Percentiles rank a stretch among this genome's conserved stretches.
Evolutionary conservation across 1,284 basidiomycete genomes (phyloP).

Genomic region (Macrocystidia cucumis): DNA sequence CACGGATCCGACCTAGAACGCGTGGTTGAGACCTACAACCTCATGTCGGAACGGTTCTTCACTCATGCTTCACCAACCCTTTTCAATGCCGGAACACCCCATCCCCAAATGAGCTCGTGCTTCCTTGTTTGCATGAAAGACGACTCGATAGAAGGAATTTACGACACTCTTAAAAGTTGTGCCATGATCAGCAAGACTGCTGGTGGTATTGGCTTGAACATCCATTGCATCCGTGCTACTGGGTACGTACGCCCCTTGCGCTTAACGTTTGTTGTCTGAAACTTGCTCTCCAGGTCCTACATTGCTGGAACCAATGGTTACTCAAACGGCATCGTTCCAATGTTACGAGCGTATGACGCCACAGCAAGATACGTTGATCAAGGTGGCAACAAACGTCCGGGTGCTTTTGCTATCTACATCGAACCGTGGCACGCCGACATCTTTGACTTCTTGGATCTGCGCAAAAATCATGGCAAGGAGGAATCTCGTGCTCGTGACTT

Average conservation of each 20-base stretch:
- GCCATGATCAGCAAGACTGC: slow-evolving; percentile 99
- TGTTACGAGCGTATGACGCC: slow-evolving; percentile 98
- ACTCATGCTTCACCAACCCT: slow-evolving; percentile 98
- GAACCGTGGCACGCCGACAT: slow-evolving; percentile 98
- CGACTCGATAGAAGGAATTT: slow-evolving; percentile 98
- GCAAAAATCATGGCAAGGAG: slow-evolving; percentile 99
- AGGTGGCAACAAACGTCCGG: slow-evolving; percentile 98
- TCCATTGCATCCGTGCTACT: slow-evolving; percentile 96
- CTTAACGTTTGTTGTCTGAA: slow-evolving; percentile 11
- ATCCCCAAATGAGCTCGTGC: slow-evolving; percentile 94
- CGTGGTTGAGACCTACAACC: slow-evolving; percentile 87
- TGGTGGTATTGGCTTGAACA: slow-evolving; percentile 94
- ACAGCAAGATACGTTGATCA: slow-evolving; percentile 99
- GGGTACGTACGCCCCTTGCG: slow-evolving; percentile 45
- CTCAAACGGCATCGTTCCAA: slow-evolving; percentile 98
- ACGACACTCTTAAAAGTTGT: slow-evolving; percentile 97
- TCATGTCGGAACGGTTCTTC: slow-evolving; percentile 97
- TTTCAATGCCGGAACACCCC: slow-evolving; percentile 97
- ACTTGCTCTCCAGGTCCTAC: slow-evolving; percentile 49
- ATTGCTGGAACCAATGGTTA: slow-evolving; percentile 97
- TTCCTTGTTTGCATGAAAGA: slow-evolving; percentile 99
- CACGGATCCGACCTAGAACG: slow-evolving; percentile 89
- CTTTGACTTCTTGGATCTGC: slow-evolving; percentile 96
- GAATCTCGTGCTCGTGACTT: slow-evolving; percentile 95
- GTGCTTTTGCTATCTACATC: slow-evolving; percentile 96